Conservation (phyloP, 164 flowering plant species). For the Santalum album region DNA sequence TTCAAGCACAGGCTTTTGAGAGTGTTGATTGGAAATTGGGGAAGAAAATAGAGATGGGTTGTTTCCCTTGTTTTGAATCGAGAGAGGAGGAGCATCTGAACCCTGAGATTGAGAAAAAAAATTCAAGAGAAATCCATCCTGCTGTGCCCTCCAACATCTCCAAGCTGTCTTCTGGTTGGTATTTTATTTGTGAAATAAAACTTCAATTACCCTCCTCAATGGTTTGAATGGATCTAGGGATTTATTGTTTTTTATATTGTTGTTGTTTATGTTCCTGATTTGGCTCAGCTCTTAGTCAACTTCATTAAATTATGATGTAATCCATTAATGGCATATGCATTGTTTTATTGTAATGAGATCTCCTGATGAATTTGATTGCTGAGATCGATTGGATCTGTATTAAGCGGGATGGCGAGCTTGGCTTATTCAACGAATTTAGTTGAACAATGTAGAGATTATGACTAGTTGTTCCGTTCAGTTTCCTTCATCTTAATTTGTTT, state of each 20-base stretch:
- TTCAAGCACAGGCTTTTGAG: background rate
- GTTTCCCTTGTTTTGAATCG: constrained; percentile 67
- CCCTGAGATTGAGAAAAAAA: constrained; percentile 21
- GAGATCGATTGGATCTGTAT: constrained; percentile 1
- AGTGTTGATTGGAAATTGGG: background rate
- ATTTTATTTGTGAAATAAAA: background rate
- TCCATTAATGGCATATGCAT: background rate
- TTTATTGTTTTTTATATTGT: background rate
- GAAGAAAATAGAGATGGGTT: constrained; percentile 50
- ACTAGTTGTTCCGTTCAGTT: too few relatives aligned
- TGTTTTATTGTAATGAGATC: constrained; percentile 4
- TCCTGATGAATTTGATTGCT: constrained; percentile 5
- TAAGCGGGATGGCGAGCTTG: constrained; percentile 9
- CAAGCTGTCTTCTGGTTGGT: constrained; percentile 54
- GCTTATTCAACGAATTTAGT: background rate
- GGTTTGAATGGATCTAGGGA: constrained; percentile 37
- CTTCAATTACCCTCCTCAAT: background rate
- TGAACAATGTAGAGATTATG: background rate
- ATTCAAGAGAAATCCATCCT: constrained; percentile 15
- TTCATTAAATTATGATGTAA: constrained; percentile 5
- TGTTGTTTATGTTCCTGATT: background rate
- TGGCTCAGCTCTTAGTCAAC: constrained; percentile 1
- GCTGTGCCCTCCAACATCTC: constrained; percentile 29
- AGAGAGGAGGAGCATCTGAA: constrained; percentile 41
- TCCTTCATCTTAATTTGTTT: background rate